Conservation (phyloP, 208 protist genomes). For the Leishmania aethiopica region DNA sequence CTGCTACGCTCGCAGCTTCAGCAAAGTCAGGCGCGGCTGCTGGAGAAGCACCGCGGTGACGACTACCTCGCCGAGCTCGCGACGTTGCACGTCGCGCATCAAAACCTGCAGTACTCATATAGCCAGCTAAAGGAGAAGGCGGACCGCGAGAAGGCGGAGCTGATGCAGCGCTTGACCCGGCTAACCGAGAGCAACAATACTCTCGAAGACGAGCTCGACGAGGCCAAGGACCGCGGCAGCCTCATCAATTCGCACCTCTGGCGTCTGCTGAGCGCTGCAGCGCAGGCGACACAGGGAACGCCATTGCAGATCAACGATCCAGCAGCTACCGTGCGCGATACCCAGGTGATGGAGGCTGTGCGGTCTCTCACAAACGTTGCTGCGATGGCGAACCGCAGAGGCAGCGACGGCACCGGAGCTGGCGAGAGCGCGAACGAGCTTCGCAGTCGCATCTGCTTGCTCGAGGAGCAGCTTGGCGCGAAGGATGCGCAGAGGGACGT, state of each 20-base stretch:
- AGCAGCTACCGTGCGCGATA: slow-evolving; percentile 19
- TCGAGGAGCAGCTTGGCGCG: slow-evolving; percentile 50
- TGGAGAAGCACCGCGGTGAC: slow-evolving; percentile 57
- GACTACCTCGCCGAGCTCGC: slow-evolving; percentile 69
- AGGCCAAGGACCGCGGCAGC: slow-evolving; percentile 46
- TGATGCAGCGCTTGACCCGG: slow-evolving; percentile 24
- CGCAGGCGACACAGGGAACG: slow-evolving; percentile 44
- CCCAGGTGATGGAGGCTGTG: slow-evolving; percentile 49
- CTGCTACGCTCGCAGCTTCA: slow-evolving; percentile 57
- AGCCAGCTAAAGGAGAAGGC: slow-evolving; percentile 51
- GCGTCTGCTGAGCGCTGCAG: slow-evolving; percentile 57
- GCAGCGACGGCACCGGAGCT: not conserved
- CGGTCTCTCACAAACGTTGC: slow-evolving; percentile 48
- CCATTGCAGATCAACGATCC: slow-evolving; percentile 24
- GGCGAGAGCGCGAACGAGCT: slow-evolving; percentile 20
- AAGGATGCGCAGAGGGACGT: slow-evolving; percentile 81
- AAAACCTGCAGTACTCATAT: slow-evolving; percentile 58
- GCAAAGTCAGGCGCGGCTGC: slow-evolving; percentile 44
- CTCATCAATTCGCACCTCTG: slow-evolving; percentile 66
- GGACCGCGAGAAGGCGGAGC: slow-evolving; percentile 25
- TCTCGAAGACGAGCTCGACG: slow-evolving; percentile 63
- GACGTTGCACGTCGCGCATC: slow-evolving; percentile 66
- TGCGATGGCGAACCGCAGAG: slow-evolving; percentile 11
- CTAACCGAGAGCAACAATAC: slow-evolving; percentile 46
- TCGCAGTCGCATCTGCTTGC: slow-evolving; percentile 38